Evolutionary conservation across 177 flowering plant genomes (phyloP).

Genomic region (Vitis hybrid): DNA sequence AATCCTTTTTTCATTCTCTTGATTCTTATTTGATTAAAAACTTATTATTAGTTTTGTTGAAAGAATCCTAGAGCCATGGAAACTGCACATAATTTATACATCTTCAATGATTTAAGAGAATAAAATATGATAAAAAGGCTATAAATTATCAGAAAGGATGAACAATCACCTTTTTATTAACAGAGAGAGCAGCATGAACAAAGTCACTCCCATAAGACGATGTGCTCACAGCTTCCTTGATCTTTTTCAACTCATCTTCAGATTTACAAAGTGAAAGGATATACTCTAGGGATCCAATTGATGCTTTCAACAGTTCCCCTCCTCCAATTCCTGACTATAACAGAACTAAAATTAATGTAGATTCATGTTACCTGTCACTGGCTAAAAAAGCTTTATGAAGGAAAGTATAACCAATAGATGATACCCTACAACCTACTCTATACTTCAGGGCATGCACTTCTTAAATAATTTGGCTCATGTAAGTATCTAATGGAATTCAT

Average conservation of each 20-base stretch:
- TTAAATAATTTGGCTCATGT: too few relatives aligned
- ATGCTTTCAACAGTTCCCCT: constrained; percentile 63
- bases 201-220: constrained; percentile 79
- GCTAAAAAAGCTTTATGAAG: neutral
- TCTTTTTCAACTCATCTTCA: constrained; percentile 60
- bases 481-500: too few relatives aligned
- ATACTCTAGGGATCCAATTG: constrained; percentile 93
- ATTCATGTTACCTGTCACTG: constrained; percentile 1
- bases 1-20: too few relatives aligned
- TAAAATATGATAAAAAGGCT: neutral
- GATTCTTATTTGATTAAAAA: too few relatives aligned
- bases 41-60: too few relatives aligned
- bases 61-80: too few relatives aligned
- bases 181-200: constrained; percentile 93
- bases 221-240: constrained; percentile 72
- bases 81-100: too few relatives aligned
- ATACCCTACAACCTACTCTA: neutral
- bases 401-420: too few relatives aligned
- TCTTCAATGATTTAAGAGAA: too few relatives aligned
- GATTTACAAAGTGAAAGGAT: constrained; percentile 75
- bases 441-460: neutral
- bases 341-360: constrained; percentile 17
- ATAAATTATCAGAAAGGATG: neutral
- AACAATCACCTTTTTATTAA: constrained; percentile 62
- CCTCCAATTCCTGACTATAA: constrained; percentile 67